These are phyloP conservation scores for Candida albicans DNA, from an alignment of 1,139 yeast genomes.

Conservation along the genomic window DNA sequence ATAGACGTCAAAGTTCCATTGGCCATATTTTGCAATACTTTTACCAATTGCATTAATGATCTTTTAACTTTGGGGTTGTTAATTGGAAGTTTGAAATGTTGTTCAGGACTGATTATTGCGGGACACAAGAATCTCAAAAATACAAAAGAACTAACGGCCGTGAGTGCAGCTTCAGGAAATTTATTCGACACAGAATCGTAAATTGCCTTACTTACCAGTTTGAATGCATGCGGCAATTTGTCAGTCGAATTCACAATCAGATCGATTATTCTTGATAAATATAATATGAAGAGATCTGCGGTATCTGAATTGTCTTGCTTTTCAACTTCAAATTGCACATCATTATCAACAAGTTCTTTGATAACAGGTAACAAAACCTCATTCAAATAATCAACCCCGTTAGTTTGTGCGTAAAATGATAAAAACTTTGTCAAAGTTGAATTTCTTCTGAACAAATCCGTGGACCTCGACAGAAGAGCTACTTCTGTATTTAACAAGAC, in stretches of 20 bases:
- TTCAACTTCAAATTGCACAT: constrained; percentile 68
- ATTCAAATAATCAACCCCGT: constrained; percentile 61
- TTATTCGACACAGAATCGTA: constrained; percentile 60
- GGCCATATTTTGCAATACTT: constrained; percentile 83
- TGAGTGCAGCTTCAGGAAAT: constrained; percentile 65
- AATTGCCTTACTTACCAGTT: constrained; percentile 73
- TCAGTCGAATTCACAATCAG: constrained; percentile 58
- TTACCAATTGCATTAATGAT: constrained; percentile 77
- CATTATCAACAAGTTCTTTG: constrained; percentile 48
- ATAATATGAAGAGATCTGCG: constrained; percentile 52
- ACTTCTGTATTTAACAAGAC: constrained; percentile 66
- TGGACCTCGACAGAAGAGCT: constrained; percentile 54
- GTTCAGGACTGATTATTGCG: constrained; percentile 86
- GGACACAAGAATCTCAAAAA: constrained; percentile 88
- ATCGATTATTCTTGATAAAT: constrained; percentile 60
- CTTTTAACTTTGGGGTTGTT: constrained; percentile 57
- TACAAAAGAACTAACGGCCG: constrained; percentile 86
- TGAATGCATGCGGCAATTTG: constrained; percentile 69
- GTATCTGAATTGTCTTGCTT: constrained; percentile 41
- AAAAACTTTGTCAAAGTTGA: constrained; percentile 79
- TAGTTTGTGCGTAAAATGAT: constrained; percentile 66
- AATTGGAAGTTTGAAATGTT: constrained; percentile 50
- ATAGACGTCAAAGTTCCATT: constrained; percentile 65
- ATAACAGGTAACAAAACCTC: constrained; percentile 56
- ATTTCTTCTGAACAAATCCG: constrained; percentile 77